Conservation (phyloP, 768 basidiomycete genomes). For the Mycena venus region DNA sequence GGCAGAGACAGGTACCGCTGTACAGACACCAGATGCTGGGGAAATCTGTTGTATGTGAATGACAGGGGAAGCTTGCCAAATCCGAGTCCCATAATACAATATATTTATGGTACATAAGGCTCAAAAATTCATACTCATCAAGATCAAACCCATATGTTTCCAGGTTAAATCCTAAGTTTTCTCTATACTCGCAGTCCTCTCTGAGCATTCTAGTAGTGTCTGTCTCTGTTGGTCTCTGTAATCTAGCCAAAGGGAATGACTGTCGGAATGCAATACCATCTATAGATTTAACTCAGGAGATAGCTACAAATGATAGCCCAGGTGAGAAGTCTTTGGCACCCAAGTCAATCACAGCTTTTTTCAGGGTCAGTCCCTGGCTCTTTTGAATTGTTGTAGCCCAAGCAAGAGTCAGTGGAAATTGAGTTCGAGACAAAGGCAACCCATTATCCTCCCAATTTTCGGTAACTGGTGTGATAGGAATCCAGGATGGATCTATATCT, state of each 20-base stretch:
- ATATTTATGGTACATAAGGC: too few species aligned
- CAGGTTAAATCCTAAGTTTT: neutral
- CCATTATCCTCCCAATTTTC: neutral
- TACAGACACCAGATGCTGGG: too few species aligned
- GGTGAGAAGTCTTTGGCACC: too few species aligned
- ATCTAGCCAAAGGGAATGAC: neutral
- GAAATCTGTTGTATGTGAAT: too few species aligned
- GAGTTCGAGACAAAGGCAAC: neutral
- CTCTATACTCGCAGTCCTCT: neutral
- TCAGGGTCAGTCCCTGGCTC: constrained; percentile 81
- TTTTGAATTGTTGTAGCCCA: constrained; percentile 89
- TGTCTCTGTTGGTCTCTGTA: neutral
- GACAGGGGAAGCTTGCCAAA: too few species aligned
- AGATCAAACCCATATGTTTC: too few species aligned
- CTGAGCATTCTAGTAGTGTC: constrained; percentile 4
- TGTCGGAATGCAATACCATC: neutral
- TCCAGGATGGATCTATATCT: neutral
- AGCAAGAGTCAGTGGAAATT: constrained; percentile 73
- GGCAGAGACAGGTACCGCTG: too few species aligned
- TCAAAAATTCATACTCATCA: too few species aligned
- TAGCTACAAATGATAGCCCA: too few species aligned
- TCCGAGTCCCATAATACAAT: too few species aligned
- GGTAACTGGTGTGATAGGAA: constrained; percentile 14
- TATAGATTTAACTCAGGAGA: neutral
- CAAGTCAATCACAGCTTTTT: constrained; percentile 73